phyloP scores from a whole-genome alignment of 2,329 filamentous ascomycete genomes.

The Clonostachys solani region DNA sequence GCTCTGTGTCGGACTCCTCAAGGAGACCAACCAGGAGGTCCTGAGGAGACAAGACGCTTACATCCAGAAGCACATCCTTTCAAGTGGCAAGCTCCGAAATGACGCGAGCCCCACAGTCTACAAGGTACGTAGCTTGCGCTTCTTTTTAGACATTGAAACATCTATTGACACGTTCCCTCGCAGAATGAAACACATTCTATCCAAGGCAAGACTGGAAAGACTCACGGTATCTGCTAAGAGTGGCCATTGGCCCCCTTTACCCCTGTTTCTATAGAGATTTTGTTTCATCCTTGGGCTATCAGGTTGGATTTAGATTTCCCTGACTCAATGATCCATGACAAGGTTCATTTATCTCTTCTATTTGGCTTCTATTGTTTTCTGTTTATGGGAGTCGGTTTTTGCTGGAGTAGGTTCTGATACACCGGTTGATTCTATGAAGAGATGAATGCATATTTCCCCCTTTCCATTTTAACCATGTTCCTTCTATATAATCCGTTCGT shows the following conservation, averaged over 20 bases:
- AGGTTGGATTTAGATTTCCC: too few relatives aligned
- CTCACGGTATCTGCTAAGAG: conserved; percentile 76
- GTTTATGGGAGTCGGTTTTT: too few relatives aligned
- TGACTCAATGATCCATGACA: background rate
- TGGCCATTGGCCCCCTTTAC: too few relatives aligned
- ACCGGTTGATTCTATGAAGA: too few relatives aligned
- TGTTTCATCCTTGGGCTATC: too few relatives aligned
- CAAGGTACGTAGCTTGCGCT: background rate
- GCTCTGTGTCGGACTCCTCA: conserved; percentile 66
- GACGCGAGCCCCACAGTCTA: conserved; percentile 23
- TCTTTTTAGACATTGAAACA: background rate
- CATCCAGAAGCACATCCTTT: conserved; percentile 49
- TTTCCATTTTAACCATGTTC: too few relatives aligned
- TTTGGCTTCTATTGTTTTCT: too few relatives aligned
- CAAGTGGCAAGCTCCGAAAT: conserved; percentile 49
- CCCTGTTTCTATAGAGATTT: too few relatives aligned
- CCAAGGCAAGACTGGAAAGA: conserved; percentile 88
- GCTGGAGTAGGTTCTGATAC: too few relatives aligned
- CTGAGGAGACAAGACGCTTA: conserved; percentile 67
- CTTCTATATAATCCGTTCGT: too few relatives aligned
- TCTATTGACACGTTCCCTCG: conserved; percentile 1
- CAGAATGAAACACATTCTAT: conserved; percentile 79
- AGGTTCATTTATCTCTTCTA: too few relatives aligned
- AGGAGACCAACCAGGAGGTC: conserved; percentile 68
- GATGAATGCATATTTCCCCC: too few relatives aligned